Evolutionary conservation across 306 rosid species (phyloP).

Genomic region (Heteromeles arbutifolia): DNA sequence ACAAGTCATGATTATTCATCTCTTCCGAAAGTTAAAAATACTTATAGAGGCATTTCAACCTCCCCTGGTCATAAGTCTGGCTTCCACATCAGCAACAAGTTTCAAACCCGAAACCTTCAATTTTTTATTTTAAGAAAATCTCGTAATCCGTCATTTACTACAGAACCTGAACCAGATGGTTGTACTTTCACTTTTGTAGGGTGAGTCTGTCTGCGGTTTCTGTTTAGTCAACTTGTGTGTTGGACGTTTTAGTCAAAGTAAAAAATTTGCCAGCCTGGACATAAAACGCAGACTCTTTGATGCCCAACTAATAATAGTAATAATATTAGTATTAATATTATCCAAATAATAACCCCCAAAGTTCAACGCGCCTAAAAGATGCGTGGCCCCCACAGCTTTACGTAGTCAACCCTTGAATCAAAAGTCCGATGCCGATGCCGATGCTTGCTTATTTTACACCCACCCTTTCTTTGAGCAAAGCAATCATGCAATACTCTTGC

Average conservation of each 20-base stretch:
- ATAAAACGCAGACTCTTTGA: neutral
- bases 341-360: neutral
- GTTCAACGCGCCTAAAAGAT: conserved; percentile 17
- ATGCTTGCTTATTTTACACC: too few species aligned
- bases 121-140: too few species aligned
- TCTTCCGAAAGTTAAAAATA: accelerated
- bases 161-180: too few species aligned
- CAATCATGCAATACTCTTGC: neutral
- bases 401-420: conserved; percentile 32
- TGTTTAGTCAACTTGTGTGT: conserved; percentile 10
- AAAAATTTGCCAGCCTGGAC: neutral
- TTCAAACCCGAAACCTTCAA: too few species aligned
- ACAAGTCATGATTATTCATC: accelerated
- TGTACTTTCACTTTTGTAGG: neutral
- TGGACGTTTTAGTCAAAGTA: neutral
- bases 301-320: too few species aligned
- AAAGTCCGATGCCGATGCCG: neutral
- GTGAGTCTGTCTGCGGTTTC: too few species aligned
- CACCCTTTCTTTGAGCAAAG: neutral
- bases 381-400: conserved; percentile 12
- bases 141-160: too few species aligned
- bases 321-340: neutral
- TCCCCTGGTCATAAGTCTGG: too few species aligned
- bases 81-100: accelerated
- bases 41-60: too few species aligned